A percentile compares a stretch with the other conserved stretches of the same genome.
Evolutionary conservation across 2,329 filamentous ascomycete species (phyloP).

Genomic region (Penicillium frequentans): DNA sequence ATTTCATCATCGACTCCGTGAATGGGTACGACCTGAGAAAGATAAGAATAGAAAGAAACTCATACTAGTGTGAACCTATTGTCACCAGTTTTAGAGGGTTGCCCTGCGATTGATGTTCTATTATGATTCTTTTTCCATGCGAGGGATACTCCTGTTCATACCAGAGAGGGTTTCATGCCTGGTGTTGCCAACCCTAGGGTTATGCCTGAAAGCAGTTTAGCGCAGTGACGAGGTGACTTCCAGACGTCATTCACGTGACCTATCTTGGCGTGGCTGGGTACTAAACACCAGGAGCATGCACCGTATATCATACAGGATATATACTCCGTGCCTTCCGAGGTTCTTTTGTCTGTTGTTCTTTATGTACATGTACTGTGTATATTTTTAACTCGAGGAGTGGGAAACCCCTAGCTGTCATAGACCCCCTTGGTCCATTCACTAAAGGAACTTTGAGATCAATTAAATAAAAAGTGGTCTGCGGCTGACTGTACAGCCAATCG

Average conservation of each 20-base stretch:
- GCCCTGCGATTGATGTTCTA: not conserved
- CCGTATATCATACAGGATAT: not conserved
- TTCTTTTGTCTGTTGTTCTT: not conserved
- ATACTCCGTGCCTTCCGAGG: not conserved
- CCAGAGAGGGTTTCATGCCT: constrained; percentile 4
- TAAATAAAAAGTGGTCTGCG: not conserved
- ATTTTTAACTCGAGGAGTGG: not conserved
- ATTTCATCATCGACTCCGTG: constrained; percentile 7
- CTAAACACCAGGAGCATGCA: not conserved
- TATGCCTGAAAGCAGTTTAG: constrained; percentile 18
- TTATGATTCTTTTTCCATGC: not conserved
- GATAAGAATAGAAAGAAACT: not conserved
- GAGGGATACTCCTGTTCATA: constrained; percentile 5
- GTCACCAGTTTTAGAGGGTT: not conserved
- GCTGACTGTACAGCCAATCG: constrained; percentile 1
- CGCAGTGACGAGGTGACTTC: constrained; percentile 12
- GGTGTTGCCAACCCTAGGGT: constrained; percentile 19
- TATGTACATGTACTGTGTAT: not conserved
- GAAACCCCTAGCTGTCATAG: not conserved
- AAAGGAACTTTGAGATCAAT: not conserved
- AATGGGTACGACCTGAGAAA: not conserved
- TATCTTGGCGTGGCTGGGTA: not conserved
- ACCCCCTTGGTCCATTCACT: not conserved
- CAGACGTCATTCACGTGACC: constrained; percentile 23
- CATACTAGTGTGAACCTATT: not conserved